Conservation (phyloP, 1,284 basidiomycete species). For the Cutaneotrichosporon mucoides region DNA sequence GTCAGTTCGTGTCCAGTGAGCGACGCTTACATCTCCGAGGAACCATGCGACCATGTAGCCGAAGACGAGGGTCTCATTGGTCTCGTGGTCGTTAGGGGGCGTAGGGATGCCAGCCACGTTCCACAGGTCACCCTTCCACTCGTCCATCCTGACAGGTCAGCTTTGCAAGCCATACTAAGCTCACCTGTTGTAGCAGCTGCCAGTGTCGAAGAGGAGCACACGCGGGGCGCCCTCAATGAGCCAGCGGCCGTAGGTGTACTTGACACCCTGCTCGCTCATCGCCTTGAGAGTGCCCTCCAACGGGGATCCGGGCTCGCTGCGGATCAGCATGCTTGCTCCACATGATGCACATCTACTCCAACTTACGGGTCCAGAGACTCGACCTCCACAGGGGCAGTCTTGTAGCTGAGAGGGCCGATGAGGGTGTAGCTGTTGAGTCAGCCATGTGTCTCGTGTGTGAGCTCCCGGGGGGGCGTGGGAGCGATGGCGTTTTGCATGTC, state of each 20-base stretch:
- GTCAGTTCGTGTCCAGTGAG: not conserved
- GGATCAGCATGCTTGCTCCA: not conserved
- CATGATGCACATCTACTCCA: constrained; percentile 26
- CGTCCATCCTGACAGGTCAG: constrained; percentile 64
- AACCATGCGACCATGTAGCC: constrained; percentile 99
- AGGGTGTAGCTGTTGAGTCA: constrained; percentile 66
- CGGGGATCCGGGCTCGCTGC: constrained; percentile 52
- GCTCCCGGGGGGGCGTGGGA: not conserved
- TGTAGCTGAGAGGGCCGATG: constrained; percentile 92
- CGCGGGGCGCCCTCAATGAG: constrained; percentile 92
- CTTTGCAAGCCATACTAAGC: not conserved
- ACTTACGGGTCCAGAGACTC: constrained; percentile 78
- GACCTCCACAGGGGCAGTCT: constrained; percentile 97
- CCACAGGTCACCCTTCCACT: constrained; percentile 99
- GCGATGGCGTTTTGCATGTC: not conserved
- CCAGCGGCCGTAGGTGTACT: constrained; percentile 93
- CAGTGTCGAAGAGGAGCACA: constrained; percentile 93
- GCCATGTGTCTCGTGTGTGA: too few species aligned
- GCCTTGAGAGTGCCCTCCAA: constrained; percentile 65
- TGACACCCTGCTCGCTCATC: constrained; percentile 85
- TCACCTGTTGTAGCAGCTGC: constrained; percentile 67
- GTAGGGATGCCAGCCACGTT: constrained; percentile 95
- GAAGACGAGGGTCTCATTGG: constrained; percentile 97
- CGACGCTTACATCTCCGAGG: constrained; percentile 74
- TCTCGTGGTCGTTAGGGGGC: constrained; percentile 92